A percentile compares a stretch with the other conserved stretches of the same genome.
Conservation (phyloP, 495 filamentous ascomycete genomes). For the Cladorrhinum samala region DNA sequence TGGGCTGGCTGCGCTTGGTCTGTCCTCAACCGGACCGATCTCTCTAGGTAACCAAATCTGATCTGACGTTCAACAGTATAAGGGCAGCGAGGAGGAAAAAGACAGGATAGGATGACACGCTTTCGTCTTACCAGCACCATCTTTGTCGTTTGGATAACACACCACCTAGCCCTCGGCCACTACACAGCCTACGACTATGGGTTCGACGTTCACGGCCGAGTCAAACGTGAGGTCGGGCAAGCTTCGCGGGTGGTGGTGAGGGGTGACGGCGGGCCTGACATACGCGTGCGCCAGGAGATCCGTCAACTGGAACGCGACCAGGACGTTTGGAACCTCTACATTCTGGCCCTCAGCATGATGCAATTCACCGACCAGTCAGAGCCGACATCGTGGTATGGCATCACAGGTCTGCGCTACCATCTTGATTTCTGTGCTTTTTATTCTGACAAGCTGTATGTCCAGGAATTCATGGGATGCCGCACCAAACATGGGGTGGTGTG, state of each 20-base stretch:
- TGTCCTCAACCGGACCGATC: not conserved
- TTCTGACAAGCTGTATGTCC: conserved; percentile 5
- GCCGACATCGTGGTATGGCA: conserved; percentile 55
- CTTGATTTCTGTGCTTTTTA: not conserved
- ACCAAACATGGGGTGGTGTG: conserved; percentile 52
- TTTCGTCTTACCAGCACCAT: conserved; percentile 5
- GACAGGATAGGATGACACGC: conserved; percentile 6
- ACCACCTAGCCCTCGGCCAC: conserved; percentile 10
- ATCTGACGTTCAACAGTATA: conserved; percentile 3
- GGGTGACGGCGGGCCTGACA: conserved; percentile 9
- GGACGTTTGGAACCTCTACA: conserved; percentile 54
- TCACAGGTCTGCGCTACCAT: conserved; percentile 29
- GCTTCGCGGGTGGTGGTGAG: conserved; percentile 15
- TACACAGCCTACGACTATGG: conserved; percentile 37
- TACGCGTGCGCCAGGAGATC: conserved; percentile 41
- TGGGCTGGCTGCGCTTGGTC: not conserved
- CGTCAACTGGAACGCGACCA: conserved; percentile 49
- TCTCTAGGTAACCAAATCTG: not conserved
- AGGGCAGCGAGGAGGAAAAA: not conserved
- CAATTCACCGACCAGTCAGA: conserved; percentile 48
- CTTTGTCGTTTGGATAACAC: not conserved
- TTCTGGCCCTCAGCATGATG: conserved; percentile 49
- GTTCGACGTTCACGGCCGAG: conserved; percentile 22
- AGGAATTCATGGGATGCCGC: conserved; percentile 64
- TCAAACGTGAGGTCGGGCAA: conserved; percentile 21